These are phyloP conservation scores for Apiospora hydei DNA, from an alignment of 2,329 filamentous ascomycete species.

Conservation along the genomic window DNA sequence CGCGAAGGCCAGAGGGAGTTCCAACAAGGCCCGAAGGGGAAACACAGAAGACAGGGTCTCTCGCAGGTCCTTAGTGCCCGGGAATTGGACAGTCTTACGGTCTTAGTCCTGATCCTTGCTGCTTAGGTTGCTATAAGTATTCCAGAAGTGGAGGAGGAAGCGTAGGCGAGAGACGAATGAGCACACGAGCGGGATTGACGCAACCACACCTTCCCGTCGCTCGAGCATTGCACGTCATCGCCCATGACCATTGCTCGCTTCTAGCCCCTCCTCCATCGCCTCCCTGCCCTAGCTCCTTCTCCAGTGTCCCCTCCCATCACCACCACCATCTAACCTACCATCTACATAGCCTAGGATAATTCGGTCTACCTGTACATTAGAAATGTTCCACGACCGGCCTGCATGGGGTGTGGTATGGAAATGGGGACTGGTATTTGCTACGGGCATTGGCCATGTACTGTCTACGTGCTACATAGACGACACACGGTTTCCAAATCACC, in stretches of 20 bases:
- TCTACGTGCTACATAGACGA: background rate
- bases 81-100: conserved; percentile 7
- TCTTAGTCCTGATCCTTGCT: conserved; percentile 13
- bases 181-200: conserved; percentile 6
- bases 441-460: background rate
- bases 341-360: background rate
- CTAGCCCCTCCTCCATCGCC: background rate
- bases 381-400: conserved; percentile 15
- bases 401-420: conserved; percentile 11
- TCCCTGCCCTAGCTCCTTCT: background rate
- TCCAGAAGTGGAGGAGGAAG: conserved; percentile 3
- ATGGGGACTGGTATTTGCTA: background rate
- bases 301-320: background rate
- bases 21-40: conserved; percentile 5
- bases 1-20: conserved; percentile 3
- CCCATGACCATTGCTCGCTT: conserved; percentile 16
- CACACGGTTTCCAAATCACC: background rate
- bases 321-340: background rate
- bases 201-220: background rate
- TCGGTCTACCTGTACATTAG: conserved; percentile 12
- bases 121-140: conserved; percentile 4
- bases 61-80: conserved; percentile 1
- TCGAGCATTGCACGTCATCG: conserved; percentile 15
- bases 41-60: conserved; percentile 6
- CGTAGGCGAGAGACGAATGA: background rate